A percentile compares a stretch with the other conserved stretches of the same genome.
phyloP scores from a whole-genome alignment of 306 rosid species.

The Castanea crenata region DNA sequence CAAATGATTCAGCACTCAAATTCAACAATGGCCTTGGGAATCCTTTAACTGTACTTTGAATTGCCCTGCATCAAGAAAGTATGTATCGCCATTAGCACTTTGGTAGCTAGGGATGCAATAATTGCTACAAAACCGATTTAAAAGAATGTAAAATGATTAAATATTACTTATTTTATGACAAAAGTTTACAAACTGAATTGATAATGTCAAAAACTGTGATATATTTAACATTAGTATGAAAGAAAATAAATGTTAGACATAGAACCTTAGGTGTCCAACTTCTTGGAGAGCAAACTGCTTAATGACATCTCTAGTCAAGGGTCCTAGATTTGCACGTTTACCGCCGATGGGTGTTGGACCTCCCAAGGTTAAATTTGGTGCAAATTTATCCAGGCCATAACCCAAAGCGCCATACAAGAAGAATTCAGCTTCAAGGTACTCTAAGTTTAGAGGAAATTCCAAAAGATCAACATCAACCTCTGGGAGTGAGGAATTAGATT shows the following conservation, averaged over 20 bases:
- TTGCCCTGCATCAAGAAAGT: slow-evolving; percentile 45
- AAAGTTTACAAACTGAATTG: no score
- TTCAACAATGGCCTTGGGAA: slow-evolving; percentile 78
- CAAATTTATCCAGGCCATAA: background rate
- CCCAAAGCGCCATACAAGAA: background rate
- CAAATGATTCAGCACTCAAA: slow-evolving; percentile 53
- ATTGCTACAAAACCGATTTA: no score
- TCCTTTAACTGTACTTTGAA: slow-evolving; percentile 46
- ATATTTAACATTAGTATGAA: no score
- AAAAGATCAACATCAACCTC: background rate
- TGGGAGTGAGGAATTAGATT: background rate
- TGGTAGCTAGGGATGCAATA: no score
- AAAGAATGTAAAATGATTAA: no score
- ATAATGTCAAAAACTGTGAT: no score
- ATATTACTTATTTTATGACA: no score
- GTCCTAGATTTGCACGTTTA: slow-evolving; percentile 31
- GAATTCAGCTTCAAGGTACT: background rate
- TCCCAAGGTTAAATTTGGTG: slow-evolving; percentile 5
- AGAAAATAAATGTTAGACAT: background rate
- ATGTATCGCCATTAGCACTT: no score
- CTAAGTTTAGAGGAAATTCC: no score
- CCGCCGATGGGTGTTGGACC: slow-evolving; percentile 69
- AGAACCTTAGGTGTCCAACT: slow-evolving; percentile 73
- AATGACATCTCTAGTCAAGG: slow-evolving; percentile 35
- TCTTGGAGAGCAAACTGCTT: slow-evolving; percentile 63